A percentile compares a stretch with the other conserved stretches of the same genome.
Evolutionary conservation across 2,329 filamentous ascomycete species (phyloP).

Genomic region (Venturia carpophila): DNA sequence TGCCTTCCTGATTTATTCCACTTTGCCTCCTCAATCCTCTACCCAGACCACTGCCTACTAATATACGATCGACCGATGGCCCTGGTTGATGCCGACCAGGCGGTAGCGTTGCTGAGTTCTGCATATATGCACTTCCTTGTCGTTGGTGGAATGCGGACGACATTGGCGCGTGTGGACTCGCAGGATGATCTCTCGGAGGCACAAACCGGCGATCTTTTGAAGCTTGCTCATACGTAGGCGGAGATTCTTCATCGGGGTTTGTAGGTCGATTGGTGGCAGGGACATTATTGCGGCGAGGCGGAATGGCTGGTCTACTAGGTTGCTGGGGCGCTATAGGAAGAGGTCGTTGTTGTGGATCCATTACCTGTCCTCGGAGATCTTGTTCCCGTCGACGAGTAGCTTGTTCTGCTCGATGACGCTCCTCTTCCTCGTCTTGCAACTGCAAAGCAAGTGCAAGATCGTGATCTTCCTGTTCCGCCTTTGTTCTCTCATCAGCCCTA

Average conservation of each 20-base stretch:
- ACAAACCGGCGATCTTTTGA: constrained; percentile 49
- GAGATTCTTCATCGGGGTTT: constrained; percentile 34
- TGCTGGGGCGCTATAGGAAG: constrained; percentile 22
- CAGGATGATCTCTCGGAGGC: constrained; percentile 41
- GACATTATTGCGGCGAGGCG: constrained; percentile 33
- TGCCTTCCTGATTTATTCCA: background rate
- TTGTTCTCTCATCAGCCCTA: constrained; percentile 28
- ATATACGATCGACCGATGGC: constrained; percentile 12
- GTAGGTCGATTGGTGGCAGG: constrained; percentile 21
- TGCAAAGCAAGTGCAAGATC: constrained; percentile 84
- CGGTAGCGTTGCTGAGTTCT: constrained; percentile 1
- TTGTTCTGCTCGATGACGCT: constrained; percentile 54
- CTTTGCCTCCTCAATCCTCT: constrained; percentile 8
- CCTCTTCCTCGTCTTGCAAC: constrained; percentile 89
- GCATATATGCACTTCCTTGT: constrained; percentile 17
- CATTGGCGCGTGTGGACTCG: constrained; percentile 31
- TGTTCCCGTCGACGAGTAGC: constrained; percentile 59
- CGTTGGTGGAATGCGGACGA: background rate
- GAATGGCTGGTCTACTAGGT: constrained; percentile 37
- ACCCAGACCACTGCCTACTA: background rate
- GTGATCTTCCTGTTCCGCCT: constrained; percentile 70
- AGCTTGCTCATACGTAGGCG: constrained; percentile 59
- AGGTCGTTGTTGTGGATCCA: constrained; percentile 45
- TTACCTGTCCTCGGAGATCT: constrained; percentile 60
- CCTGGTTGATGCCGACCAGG: background rate